Evolutionary conservation across 1,284 basidiomycete species (phyloP).

Genomic region (Cryptococcus sp.): DNA sequence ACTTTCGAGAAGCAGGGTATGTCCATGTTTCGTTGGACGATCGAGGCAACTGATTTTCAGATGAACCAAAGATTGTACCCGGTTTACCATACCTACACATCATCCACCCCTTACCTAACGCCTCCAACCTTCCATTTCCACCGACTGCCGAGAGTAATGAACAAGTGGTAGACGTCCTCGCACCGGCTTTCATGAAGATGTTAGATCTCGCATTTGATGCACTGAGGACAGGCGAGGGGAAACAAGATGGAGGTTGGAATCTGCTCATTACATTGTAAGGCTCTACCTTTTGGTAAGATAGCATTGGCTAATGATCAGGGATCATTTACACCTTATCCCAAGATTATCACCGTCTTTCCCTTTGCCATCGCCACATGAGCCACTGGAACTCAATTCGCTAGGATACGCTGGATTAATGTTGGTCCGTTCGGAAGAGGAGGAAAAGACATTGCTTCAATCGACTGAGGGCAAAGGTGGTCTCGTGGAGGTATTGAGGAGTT

Average conservation of each 20-base stretch:
- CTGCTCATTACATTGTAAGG: constrained; percentile 64
- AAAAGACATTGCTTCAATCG: constrained; percentile 59
- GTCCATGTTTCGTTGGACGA: constrained; percentile 10
- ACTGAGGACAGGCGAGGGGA: constrained; percentile 31
- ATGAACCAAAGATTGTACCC: constrained; percentile 65
- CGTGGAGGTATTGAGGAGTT: constrained; percentile 31
- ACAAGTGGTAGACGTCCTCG: constrained; percentile 56
- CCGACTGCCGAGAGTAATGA: constrained; percentile 45
- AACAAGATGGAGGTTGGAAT: constrained; percentile 58
- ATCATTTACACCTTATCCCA: constrained; percentile 78
- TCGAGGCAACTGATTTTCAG: constrained; percentile 46
- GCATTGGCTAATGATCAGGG: constrained; percentile 31
- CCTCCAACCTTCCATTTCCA: constrained; percentile 51
- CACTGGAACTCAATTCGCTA: constrained; percentile 69
- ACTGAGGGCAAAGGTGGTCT: constrained; percentile 22
- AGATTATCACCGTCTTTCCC: constrained; percentile 51
- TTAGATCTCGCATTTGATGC: constrained; percentile 75
- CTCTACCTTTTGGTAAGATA: neutral
- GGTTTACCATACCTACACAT: constrained; percentile 73
- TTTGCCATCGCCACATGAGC: constrained; percentile 17
- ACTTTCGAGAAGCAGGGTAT: constrained; percentile 60
- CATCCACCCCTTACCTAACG: constrained; percentile 53
- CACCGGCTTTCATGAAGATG: constrained; percentile 64
- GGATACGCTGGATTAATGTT: constrained; percentile 84
- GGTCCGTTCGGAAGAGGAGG: constrained; percentile 69